A percentile compares a stretch with the other conserved stretches of the same genome.
Evolutionary conservation across 768 basidiomycete species (phyloP).

Genomic region (Tremella yokohamensis): DNA sequence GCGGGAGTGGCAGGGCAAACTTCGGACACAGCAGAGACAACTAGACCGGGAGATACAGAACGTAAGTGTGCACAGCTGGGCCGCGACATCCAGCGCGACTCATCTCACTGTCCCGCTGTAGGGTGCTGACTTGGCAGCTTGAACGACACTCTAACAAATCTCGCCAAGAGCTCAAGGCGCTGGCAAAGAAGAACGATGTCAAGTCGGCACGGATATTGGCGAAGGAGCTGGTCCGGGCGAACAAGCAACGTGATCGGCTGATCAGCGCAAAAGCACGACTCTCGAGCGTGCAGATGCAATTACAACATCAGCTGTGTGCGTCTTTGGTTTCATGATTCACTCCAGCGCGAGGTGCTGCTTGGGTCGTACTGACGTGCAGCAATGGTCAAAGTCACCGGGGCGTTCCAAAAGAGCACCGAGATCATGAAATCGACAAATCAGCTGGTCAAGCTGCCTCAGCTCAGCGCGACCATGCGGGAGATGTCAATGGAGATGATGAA

Average conservation of each 20-base stretch:
- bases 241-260: conserved; percentile 88
- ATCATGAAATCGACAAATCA: conserved; percentile 98
- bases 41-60: conserved; percentile 94
- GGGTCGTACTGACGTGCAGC: conserved; percentile 56
- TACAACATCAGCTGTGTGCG: conserved; percentile 87
- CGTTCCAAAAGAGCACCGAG: conserved; percentile 94
- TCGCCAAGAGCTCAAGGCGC: conserved; percentile 73
- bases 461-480: conserved; percentile 87
- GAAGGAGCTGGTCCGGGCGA: conserved; percentile 86
- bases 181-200: conserved; percentile 84
- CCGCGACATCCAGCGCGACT: too few species aligned
- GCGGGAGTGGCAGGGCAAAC: conserved; percentile 81
- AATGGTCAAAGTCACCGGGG: conserved; percentile 94
- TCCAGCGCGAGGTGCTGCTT: neutral
- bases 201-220: conserved; percentile 91
- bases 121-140: conserved; percentile 56
- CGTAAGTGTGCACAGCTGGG: conserved; percentile 56
- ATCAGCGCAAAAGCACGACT: conserved; percentile 89
- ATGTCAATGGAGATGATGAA: conserved; percentile 99
- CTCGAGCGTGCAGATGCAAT: conserved; percentile 82
- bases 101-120: neutral
- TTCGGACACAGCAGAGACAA: conserved; percentile 73
- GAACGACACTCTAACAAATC: conserved; percentile 78
- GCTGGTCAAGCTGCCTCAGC: conserved; percentile 84
- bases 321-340: conserved; percentile 13